Base-by-base conservation (phyloP, 768 basidiomycete species). In the Exidia glandulosa region DNA sequence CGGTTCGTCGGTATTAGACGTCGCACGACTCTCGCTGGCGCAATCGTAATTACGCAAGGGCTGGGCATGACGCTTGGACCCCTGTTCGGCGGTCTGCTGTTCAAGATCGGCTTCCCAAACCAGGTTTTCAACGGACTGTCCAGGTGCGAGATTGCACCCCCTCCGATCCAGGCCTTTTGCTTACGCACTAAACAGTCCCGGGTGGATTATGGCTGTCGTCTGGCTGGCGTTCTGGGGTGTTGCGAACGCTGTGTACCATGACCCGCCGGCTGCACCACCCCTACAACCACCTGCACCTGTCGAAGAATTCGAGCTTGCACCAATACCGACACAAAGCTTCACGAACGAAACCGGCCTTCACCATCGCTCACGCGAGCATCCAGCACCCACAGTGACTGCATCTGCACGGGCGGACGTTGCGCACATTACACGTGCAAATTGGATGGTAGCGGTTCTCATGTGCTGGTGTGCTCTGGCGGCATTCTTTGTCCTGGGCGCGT, bases 401-500 rank as follows among this genome's bases (percentile, higher is more conserved):
- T n/a, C n/a, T n/a, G n/a, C n/a, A n/a, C n/a, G n/a, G n/a, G n/a
- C n/a, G n/a, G 2, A 16, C 57, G 29, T 68, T 57, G 69, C 71
- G 6, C 56, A 19, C 9, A 57, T 68, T 58, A 69, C 71, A 6
- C 56, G 19, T 6, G n/a, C n/a, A n/a, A n/a, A n/a, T n/a, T 81
- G 79, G 77, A 81, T 81, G 23, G 79, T 83, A 59, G 73, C 80
- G 25, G 63, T 75, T 36, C 83, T 79, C 66, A 85, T 87, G 81
- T 86, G 83, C 67, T 87, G 83, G 79, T 83, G 81, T 64, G 77
- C 83, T 54, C 84, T 84, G 81, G 76, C 81, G 23, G 83, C 78
- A 69, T 87, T 86, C 74, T 84, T 86, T 71, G 76, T 85, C 66
- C 80, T 87, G 59, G 84, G 82, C 6, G 78, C 80, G 12, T 86